Evolutionary conservation across 768 basidiomycete species (phyloP).

Genomic region (Saitozyma sp.): DNA sequence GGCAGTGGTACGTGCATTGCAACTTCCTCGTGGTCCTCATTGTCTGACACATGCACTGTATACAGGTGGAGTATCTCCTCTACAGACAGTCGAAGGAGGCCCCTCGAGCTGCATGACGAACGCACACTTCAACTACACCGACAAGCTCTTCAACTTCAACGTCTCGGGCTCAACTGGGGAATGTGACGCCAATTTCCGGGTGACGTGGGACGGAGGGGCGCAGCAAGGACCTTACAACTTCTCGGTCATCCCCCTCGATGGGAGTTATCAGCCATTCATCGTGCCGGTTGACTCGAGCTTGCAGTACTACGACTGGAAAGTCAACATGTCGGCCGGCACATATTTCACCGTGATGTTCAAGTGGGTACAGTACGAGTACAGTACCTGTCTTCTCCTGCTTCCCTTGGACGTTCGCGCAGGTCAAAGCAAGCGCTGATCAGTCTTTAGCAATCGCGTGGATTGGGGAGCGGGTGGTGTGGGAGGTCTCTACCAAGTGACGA

Average conservation of each 20-base stretch:
- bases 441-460: not conserved
- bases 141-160: not conserved
- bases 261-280: slow-evolving; percentile 11
- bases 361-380: slow-evolving; percentile 10
- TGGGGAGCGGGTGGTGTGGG: not conserved
- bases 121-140: not conserved
- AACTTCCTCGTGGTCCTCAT: not conserved
- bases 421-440: not conserved
- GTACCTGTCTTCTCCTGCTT: not conserved
- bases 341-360: slow-evolving; percentile 22
- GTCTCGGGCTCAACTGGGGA: not conserved
- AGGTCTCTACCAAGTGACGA: not conserved
- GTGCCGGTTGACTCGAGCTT: slow-evolving; percentile 4
- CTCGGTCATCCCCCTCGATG: slow-evolving; percentile 15
- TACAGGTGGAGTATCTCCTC: not conserved
- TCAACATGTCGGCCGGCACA: slow-evolving; percentile 19
- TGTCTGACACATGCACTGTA: not conserved
- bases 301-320: slow-evolving; percentile 6
- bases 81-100: not conserved
- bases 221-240: slow-evolving; percentile 15
- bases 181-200: slow-evolving; percentile 3
- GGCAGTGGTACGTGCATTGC: not conserved
- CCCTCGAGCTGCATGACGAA: not conserved
- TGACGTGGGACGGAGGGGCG: slow-evolving; percentile 5
- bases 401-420: too few relatives aligned